Conservation (phyloP, 116 monocot species). For the Trichopus zeylanicus region DNA sequence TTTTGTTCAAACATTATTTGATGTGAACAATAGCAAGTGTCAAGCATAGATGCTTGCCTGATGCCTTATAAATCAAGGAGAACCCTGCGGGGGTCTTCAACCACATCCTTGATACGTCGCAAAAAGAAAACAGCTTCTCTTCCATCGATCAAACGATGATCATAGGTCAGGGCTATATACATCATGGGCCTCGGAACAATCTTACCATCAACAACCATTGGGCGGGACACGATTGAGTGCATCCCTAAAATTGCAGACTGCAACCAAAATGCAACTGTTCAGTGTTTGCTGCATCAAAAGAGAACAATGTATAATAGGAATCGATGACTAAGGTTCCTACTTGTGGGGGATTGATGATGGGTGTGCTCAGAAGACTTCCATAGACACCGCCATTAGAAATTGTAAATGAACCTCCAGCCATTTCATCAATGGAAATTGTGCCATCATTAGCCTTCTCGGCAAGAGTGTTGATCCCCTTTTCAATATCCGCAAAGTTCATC, state of each 20-base stretch:
- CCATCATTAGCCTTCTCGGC: constrained; percentile 80
- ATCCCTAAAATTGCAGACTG: constrained; percentile 97
- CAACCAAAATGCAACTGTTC: background rate
- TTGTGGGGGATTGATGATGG: constrained; percentile 95
- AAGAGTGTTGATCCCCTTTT: constrained; percentile 76
- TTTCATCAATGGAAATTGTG: constrained; percentile 90
- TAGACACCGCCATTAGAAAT: constrained; percentile 97
- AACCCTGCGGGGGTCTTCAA: constrained; percentile 90
- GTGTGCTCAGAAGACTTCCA: constrained; percentile 92
- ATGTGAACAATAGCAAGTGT: background rate
- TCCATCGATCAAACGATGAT: constrained; percentile 89
- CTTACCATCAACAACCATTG: constrained; percentile 66
- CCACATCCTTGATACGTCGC: constrained; percentile 86
- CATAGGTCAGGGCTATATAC: constrained; percentile 91
- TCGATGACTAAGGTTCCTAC: constrained; percentile 13
- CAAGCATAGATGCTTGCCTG: background rate
- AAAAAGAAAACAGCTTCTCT: constrained; percentile 95
- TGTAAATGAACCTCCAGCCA: constrained; percentile 95
- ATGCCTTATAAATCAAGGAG: constrained; percentile 73
- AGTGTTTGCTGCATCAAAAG: background rate
- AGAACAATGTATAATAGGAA: background rate
- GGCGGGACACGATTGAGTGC: constrained; percentile 79
- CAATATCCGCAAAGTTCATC: constrained; percentile 89
- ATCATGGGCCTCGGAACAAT: constrained; percentile 88
- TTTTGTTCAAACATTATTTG: background rate